Evolutionary conservation across 2,329 filamentous ascomycete genomes (phyloP), one percentile per base, ranked within the genome.

Genomic region (Emericellopsis atlantica): DNA sequence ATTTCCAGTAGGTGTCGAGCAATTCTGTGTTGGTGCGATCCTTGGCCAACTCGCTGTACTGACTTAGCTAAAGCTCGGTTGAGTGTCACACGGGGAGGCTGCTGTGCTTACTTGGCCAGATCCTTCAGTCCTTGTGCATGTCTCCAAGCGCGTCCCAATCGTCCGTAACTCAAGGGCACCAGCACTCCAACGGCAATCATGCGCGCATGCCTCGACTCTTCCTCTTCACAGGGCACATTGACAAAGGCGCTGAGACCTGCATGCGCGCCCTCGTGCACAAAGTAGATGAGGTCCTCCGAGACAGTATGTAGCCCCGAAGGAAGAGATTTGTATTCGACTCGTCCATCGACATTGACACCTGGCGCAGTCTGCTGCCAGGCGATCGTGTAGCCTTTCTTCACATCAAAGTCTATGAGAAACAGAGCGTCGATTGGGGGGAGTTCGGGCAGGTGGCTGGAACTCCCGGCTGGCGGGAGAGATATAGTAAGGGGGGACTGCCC

Each of bases 291-390:
- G 60, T 98, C 92, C 49, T 89, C 79, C 26, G 81, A 70, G 16
- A 96, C 86, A 43, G 86, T 84, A 62, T 98, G 92, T 39, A 95
- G 63, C 21, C 92, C 92, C 0, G 90, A 96, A 3, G 92, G 92
- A 37, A 98, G 72, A 46, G 87, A 93, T 64, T 95, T 96, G 73
- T 88, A 98, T 63, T 98, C 92, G 53, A 95, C 87, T 21, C 84
- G 79, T 42, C 87, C 87, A 50, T 94, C 85, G 38, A 96, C 74
- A 60, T 75, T 70, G 63, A 90, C 72, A 38, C 76, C 79, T 12
- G 78, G 69, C 1, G 77, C 63, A 11, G 81, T 76, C 49, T 76
- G 79, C 60, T 93, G 87, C 92, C 92, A 96, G 31, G 79, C 77
- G 55, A 96, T 83, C 36, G 87, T 94, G 62, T 81, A 94, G 67